A percentile compares a stretch with the other conserved stretches of the same genome.
Evolutionary conservation across 2,329 filamentous ascomycete species (phyloP).

Genomic region (Monosporascus sp.): DNA sequence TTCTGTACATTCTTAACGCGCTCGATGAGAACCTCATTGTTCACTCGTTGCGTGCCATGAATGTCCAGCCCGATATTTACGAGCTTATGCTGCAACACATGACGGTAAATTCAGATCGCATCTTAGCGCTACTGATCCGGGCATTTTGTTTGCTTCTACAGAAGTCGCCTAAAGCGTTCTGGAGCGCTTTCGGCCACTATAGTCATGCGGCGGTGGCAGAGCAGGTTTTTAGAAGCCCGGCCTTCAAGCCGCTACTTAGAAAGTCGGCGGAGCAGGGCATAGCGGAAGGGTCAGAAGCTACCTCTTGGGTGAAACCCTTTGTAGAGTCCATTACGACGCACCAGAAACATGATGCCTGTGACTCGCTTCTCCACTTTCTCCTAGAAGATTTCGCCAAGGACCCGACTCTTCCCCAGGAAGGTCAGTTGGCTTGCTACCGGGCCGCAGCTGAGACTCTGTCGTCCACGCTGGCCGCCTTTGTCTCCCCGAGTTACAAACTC

Average conservation of each 20-base stretch:
- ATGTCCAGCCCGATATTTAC: constrained; percentile 70
- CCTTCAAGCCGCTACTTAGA: constrained; percentile 55
- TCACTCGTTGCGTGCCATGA: constrained; percentile 72
- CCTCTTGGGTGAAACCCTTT: constrained; percentile 75
- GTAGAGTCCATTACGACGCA: constrained; percentile 70
- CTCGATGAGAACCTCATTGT: constrained; percentile 71
- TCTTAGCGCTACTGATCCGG: constrained; percentile 64
- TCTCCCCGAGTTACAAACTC: constrained; percentile 38
- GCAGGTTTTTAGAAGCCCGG: constrained; percentile 69
- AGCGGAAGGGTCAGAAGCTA: constrained; percentile 55
- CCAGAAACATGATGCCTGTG: constrained; percentile 74
- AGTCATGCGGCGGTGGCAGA: constrained; percentile 79
- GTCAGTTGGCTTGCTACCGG: constrained; percentile 56
- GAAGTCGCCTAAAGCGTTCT: constrained; percentile 75
- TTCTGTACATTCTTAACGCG: constrained; percentile 66
- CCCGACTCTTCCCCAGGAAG: constrained; percentile 47
- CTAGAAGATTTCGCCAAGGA: constrained; percentile 59
- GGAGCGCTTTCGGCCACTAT: constrained; percentile 80
- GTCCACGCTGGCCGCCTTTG: constrained; percentile 52
- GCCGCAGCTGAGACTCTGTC: constrained; percentile 58
- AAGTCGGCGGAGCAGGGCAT: constrained; percentile 55
- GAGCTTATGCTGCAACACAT: constrained; percentile 54
- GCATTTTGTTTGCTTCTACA: constrained; percentile 66
- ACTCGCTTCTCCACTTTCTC: constrained; percentile 70
- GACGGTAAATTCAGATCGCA: constrained; percentile 44